These are phyloP conservation scores for Poa pratensis DNA, from an alignment of 176 grass and related monocot species.

Conservation along the genomic window DNA sequence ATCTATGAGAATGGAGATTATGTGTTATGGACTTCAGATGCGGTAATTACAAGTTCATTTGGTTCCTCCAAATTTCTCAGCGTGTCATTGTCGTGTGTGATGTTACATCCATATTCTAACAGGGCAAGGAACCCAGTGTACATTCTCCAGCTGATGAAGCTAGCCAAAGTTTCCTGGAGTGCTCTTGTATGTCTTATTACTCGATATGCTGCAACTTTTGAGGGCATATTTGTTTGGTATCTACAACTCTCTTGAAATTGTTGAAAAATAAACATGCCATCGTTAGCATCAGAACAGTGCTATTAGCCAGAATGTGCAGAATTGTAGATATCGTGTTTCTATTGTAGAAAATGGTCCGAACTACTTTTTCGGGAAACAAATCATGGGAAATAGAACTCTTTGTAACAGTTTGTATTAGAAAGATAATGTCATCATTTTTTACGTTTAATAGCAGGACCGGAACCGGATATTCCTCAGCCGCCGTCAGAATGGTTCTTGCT, in stretches of 20 bases:
- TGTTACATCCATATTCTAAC: constrained; percentile 45
- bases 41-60: constrained; percentile 35
- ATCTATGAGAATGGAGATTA: constrained; percentile 69
- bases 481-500: constrained; percentile 81
- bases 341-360: background rate
- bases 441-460: constrained; percentile 40
- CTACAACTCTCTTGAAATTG: constrained; percentile 18
- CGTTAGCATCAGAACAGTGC: constrained; percentile 4
- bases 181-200: constrained; percentile 45
- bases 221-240: background rate
- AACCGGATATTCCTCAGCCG: constrained; percentile 35
- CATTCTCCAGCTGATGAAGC: constrained; percentile 41
- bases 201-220: constrained; percentile 14
- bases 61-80: constrained; percentile 23
- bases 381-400: constrained; percentile 17
- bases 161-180: constrained; percentile 36
- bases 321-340: background rate
- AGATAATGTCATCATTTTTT: constrained; percentile 34
- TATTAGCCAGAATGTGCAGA: background rate
- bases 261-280: constrained; percentile 16
- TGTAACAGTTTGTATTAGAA: constrained; percentile 14
- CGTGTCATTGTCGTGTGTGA: background rate
- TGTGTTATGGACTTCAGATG: constrained; percentile 40
- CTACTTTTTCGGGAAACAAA: constrained; percentile 6
- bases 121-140: constrained; percentile 44